Conservation (phyloP, 345 rosid species). For the Citrus reticulata region DNA sequence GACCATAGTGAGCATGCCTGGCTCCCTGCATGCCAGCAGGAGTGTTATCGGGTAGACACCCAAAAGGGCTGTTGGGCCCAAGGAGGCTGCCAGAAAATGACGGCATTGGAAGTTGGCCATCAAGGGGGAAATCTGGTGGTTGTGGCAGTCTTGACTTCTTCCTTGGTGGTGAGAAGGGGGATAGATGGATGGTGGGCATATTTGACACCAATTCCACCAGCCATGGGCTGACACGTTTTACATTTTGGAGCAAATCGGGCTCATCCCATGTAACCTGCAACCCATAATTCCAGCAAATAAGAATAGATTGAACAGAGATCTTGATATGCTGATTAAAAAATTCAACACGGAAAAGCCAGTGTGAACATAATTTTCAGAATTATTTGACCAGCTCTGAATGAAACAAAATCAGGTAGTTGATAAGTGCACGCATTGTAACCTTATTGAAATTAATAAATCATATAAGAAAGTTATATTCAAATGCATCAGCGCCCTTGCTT, state of each 20-base stretch:
- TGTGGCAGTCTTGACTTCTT: constrained; percentile 65
- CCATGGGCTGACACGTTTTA: constrained; percentile 74
- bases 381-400: constrained; percentile 1
- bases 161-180: constrained; percentile 63
- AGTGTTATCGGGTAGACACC: constrained; percentile 51
- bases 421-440: neutral
- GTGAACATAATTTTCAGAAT: neutral
- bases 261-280: constrained; percentile 77
- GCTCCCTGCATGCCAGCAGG: constrained; percentile 98
- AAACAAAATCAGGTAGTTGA: neutral
- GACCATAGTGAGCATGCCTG: constrained; percentile 76
- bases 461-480: neutral
- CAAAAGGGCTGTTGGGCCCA: constrained; percentile 44
- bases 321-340: neutral
- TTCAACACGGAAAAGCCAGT: neutral
- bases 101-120: constrained; percentile 48
- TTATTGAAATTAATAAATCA: neutral
- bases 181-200: constrained; percentile 58
- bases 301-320: constrained; percentile 5
- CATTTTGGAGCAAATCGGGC: constrained; percentile 72
- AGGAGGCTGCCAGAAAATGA: constrained; percentile 52
- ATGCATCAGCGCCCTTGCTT: neutral
- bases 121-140: constrained; percentile 49
- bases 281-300: neutral
- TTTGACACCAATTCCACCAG: constrained; percentile 68